A percentile compares a stretch with the other conserved stretches of the same genome.
Conservation (phyloP, 2,329 filamentous ascomycete genomes). For the Colletotrichum kahawae region DNA sequence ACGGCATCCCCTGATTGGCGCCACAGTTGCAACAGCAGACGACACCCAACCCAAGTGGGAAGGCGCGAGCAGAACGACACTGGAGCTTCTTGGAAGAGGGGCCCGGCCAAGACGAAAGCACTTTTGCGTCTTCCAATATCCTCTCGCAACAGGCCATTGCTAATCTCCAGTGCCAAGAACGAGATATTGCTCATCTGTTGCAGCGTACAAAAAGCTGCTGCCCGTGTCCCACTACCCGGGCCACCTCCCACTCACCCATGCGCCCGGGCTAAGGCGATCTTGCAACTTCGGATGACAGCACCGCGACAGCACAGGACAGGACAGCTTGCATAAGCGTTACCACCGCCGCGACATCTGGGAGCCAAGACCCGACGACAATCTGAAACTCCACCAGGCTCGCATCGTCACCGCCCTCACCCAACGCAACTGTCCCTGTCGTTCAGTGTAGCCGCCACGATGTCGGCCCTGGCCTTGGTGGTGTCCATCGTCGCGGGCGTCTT, state of each 20-base stretch:
- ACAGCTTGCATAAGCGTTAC: constrained; percentile 11
- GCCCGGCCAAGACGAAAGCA: not conserved
- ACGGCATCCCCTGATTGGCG: constrained; percentile 8
- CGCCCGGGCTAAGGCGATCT: not conserved
- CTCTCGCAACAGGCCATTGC: not conserved
- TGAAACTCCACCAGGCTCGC: not conserved
- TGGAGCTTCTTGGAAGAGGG: constrained; percentile 14
- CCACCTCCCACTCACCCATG: not conserved
- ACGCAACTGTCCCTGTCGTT: not conserved
- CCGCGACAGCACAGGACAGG: constrained; percentile 1
- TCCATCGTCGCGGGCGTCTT: constrained; percentile 14
- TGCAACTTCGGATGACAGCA: constrained; percentile 19
- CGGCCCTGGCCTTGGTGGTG: not conserved
- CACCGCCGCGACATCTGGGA: not conserved
- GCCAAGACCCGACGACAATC: not conserved
- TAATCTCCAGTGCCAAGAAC: not conserved
- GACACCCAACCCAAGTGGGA: constrained; percentile 18
- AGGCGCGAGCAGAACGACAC: constrained; percentile 12
- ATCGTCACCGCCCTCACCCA: not conserved
- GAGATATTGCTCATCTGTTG: not conserved
- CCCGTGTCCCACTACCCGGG: not conserved
- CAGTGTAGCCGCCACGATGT: not conserved
- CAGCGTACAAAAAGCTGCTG: not conserved
- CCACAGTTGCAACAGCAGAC: constrained; percentile 10
- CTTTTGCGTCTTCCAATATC: not conserved